Evolutionary conservation across 164 flowering plant species (phyloP).

Genomic region (Warburgia ugandensis): DNA sequence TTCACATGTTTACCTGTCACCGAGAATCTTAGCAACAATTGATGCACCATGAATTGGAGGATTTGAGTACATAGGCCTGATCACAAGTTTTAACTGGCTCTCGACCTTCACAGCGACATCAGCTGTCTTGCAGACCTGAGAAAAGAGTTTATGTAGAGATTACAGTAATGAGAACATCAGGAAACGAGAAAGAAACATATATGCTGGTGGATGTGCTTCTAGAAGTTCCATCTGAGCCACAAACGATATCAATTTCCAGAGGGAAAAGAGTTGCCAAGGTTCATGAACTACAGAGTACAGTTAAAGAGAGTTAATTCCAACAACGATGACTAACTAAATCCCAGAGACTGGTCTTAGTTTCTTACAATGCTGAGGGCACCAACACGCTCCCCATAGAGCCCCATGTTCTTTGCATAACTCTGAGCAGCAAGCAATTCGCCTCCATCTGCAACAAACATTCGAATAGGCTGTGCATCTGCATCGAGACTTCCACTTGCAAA

Average conservation of each 20-base stretch:
- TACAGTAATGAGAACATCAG: too few relatives aligned
- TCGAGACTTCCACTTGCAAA: constrained; percentile 98
- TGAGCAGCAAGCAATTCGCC: constrained; percentile 92
- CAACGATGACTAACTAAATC: not conserved
- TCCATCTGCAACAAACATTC: constrained; percentile 95
- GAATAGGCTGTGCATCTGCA: constrained; percentile 85
- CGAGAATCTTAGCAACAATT: constrained; percentile 86
- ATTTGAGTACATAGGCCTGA: constrained; percentile 97
- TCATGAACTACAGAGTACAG: too few relatives aligned
- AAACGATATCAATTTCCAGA: too few relatives aligned
- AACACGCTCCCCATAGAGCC: constrained; percentile 98
- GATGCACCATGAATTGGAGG: constrained; percentile 99
- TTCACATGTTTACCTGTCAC: constrained; percentile 90
- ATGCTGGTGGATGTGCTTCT: too few relatives aligned
- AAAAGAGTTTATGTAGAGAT: not conserved
- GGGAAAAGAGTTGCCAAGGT: too few relatives aligned
- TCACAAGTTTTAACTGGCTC: constrained; percentile 95
- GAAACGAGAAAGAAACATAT: too few relatives aligned
- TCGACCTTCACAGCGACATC: constrained; percentile 88
- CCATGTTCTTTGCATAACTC: constrained; percentile 98
- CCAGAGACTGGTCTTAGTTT: not conserved
- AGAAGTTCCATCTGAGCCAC: too few relatives aligned
- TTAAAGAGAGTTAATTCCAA: not conserved
- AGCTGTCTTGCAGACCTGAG: constrained; percentile 70
- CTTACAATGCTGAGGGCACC: constrained; percentile 99